Percentiles rank a stretch among this genome's conserved stretches.
These are phyloP conservation scores for Zalerion maritima DNA, from an alignment of 495 filamentous ascomycete species.

Conservation along the genomic window DNA sequence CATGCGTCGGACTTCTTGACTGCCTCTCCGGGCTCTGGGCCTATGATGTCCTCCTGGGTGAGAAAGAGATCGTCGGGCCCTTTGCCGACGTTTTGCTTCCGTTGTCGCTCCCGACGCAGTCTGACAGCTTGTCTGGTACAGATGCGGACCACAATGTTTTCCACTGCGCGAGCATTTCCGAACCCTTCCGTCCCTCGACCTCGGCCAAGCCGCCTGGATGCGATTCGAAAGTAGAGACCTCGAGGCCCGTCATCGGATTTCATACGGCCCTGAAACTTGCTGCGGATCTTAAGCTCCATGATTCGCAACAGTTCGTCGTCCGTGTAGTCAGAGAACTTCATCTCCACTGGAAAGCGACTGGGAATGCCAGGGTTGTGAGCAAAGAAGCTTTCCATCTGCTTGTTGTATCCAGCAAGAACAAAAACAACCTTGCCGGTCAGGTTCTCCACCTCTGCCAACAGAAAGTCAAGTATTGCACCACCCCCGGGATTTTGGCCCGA, in stretches of 20 bases:
- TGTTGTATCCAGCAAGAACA: slow-evolving; percentile 62
- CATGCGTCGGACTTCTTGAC: slow-evolving; percentile 39
- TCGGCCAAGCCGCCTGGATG: slow-evolving; percentile 42
- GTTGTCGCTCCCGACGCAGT: slow-evolving; percentile 22
- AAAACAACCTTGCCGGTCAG: slow-evolving; percentile 60
- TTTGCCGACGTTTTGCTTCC: slow-evolving; percentile 29
- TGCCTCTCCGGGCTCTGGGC: slow-evolving; percentile 44
- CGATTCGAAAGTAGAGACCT: slow-evolving; percentile 55
- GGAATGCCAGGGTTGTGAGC: slow-evolving; percentile 61
- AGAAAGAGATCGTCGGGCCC: slow-evolving; percentile 36
- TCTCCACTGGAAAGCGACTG: slow-evolving; percentile 51
- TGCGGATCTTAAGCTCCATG: slow-evolving; percentile 14
- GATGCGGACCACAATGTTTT: slow-evolving; percentile 44
- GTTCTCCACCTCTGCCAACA: slow-evolving; percentile 65
- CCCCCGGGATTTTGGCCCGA: slow-evolving; percentile 42
- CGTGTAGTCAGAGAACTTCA: slow-evolving; percentile 56
- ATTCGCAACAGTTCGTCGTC: slow-evolving; percentile 49
- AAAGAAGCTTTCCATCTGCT: slow-evolving; percentile 70
- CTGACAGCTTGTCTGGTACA: slow-evolving; percentile 43
- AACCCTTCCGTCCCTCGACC: slow-evolving; percentile 53
- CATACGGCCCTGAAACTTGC: slow-evolving; percentile 39
- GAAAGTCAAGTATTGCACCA: slow-evolving; percentile 51
- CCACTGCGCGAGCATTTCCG: slow-evolving; percentile 54
- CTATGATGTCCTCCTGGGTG: slow-evolving; percentile 47
- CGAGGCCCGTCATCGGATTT: slow-evolving; percentile 40